Conservation (phyloP, 2,329 filamentous ascomycete genomes). For the Basipetospora sp. region DNA sequence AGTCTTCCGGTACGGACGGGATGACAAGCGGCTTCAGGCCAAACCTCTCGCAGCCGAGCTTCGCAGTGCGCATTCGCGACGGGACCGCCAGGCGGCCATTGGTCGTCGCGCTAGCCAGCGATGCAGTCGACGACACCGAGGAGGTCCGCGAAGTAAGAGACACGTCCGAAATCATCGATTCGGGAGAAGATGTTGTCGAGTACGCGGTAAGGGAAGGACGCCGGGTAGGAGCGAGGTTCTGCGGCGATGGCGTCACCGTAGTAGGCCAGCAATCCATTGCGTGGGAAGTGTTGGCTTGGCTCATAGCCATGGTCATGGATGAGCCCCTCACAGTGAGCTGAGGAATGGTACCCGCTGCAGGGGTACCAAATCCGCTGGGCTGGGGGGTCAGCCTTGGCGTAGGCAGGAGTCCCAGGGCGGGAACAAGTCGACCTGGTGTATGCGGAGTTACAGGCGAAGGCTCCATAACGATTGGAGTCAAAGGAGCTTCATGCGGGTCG, state of each 20-base stretch:
- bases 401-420: slow-evolving; percentile 40
- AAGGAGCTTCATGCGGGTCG: slow-evolving; percentile 2
- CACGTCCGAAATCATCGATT: slow-evolving; percentile 52
- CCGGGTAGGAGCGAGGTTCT: slow-evolving; percentile 33
- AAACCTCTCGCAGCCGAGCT: slow-evolving; percentile 41
- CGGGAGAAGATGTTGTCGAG: slow-evolving; percentile 49
- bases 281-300: slow-evolving; percentile 36
- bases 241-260: slow-evolving; percentile 34
- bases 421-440: slow-evolving; percentile 32
- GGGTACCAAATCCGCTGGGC: slow-evolving; percentile 41
- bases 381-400: slow-evolving; percentile 46
- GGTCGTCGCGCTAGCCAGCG: slow-evolving; percentile 44
- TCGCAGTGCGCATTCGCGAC: slow-evolving; percentile 49
- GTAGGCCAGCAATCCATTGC: slow-evolving; percentile 38
- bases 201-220: slow-evolving; percentile 49
- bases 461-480: slow-evolving; percentile 34
- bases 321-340: slow-evolving; percentile 33
- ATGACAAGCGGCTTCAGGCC: slow-evolving; percentile 38
- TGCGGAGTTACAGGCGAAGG: slow-evolving; percentile 25
- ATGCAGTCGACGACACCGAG: slow-evolving; percentile 49
- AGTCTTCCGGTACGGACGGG: slow-evolving; percentile 43
- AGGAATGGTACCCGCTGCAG: slow-evolving; percentile 41
- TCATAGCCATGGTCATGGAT: slow-evolving; percentile 48
- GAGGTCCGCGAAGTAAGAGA: slow-evolving; percentile 49
- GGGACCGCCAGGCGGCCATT: slow-evolving; percentile 36